Evolutionary conservation across 768 basidiomycete genomes (phyloP).

Genomic region (Kwoniella dejecticola): DNA sequence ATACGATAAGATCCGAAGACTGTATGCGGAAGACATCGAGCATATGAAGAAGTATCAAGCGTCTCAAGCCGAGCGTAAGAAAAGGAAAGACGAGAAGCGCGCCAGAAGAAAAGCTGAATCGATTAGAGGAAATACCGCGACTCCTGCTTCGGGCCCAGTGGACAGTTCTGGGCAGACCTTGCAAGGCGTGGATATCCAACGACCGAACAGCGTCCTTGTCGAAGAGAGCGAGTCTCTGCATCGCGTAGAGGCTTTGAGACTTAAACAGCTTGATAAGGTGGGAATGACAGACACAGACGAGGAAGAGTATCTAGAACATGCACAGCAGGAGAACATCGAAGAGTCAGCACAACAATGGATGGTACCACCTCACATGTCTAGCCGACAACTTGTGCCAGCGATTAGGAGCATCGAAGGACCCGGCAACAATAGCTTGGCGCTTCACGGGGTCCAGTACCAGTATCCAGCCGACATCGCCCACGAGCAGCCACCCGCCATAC

Average conservation of each 20-base stretch:
- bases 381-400: background rate
- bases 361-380: background rate
- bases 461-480: no score
- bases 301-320: constrained; percentile 2
- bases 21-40: constrained; percentile 27
- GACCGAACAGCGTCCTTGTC: background rate
- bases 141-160: background rate
- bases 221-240: constrained; percentile 22
- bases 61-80: constrained; percentile 23
- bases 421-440: no score
- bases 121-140: background rate
- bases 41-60: constrained; percentile 45
- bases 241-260: background rate
- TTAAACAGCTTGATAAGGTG: background rate
- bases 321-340: background rate
- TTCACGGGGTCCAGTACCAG: no score
- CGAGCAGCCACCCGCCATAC: no score
- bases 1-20: constrained; percentile 23
- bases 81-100: constrained; percentile 24
- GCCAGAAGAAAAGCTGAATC: constrained; percentile 25
- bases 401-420: no score
- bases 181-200: background rate
- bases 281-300: background rate
- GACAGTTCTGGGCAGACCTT: constrained; percentile 2
- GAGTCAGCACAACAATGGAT: background rate